Evolutionary conservation across 2,329 filamentous ascomycete species (phyloP).

Genomic region (Exophiala lecanii-corni): DNA sequence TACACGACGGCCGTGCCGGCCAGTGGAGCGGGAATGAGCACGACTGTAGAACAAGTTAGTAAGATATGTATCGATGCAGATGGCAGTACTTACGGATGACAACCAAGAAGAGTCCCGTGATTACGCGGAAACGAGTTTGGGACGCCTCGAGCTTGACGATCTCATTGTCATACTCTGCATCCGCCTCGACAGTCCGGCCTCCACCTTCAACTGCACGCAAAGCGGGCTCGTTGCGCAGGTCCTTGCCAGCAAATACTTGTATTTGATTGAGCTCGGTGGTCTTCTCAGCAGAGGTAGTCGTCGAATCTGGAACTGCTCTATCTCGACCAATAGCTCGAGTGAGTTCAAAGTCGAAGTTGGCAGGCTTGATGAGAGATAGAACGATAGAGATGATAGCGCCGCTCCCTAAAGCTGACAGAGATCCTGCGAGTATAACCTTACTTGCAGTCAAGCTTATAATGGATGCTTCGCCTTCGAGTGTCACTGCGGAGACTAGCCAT

Average conservation of each 20-base stretch:
- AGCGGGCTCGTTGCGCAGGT: slow-evolving; percentile 3
- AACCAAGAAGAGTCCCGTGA: slow-evolving; percentile 9
- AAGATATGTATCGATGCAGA: not conserved
- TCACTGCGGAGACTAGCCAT: slow-evolving; percentile 9
- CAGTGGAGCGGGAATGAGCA: slow-evolving; percentile 13
- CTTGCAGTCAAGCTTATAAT: slow-evolving; percentile 6
- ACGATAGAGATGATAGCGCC: slow-evolving; percentile 10
- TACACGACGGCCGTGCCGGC: slow-evolving; percentile 10
- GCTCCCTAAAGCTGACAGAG: slow-evolving; percentile 8
- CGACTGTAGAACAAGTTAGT: slow-evolving; percentile 2
- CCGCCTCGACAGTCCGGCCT: slow-evolving; percentile 5
- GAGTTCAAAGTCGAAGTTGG: slow-evolving; percentile 12
- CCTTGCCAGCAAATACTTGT: not conserved
- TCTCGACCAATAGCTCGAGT: slow-evolving; percentile 9
- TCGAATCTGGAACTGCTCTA: not conserved
- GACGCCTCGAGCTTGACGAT: slow-evolving; percentile 11
- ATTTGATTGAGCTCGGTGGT: slow-evolving; percentile 1
- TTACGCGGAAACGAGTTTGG: slow-evolving; percentile 12
- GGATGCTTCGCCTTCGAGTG: slow-evolving; percentile 3
- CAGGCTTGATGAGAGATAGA: slow-evolving; percentile 11
- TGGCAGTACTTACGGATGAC: slow-evolving; percentile 10
- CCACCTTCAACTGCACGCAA: slow-evolving; percentile 7
- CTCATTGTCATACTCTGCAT: slow-evolving; percentile 7
- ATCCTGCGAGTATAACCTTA: slow-evolving; percentile 9
- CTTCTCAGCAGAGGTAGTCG: slow-evolving; percentile 1